Conservation (phyloP, 2,329 filamentous ascomycete genomes). For the Trichoderma sp. region DNA sequence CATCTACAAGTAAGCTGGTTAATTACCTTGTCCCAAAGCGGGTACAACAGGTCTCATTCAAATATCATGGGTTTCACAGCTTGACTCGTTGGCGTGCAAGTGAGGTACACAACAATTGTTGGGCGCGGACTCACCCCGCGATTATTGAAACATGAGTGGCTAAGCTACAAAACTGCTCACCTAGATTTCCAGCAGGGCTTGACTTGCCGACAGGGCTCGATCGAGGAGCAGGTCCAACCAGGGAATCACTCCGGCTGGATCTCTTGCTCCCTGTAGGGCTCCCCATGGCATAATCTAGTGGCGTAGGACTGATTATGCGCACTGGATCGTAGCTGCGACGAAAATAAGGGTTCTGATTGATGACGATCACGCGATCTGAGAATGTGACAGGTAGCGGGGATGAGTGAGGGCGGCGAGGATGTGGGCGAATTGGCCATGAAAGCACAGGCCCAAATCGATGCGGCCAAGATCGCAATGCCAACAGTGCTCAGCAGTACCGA, state of each 20-base stretch:
- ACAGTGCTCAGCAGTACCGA: neutral
- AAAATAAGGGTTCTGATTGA: neutral
- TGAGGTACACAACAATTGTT: neutral
- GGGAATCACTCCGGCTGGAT: slow-evolving; percentile 17
- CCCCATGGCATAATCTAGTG: neutral
- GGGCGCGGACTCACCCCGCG: neutral
- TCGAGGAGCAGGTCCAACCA: slow-evolving; percentile 3
- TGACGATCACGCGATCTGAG: neutral
- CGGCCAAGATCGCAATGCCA: neutral
- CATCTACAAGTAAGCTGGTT: neutral
- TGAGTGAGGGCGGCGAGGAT: neutral
- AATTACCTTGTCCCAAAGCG: neutral
- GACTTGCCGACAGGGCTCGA: slow-evolving; percentile 1
- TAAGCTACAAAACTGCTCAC: neutral
- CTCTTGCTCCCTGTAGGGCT: slow-evolving; percentile 16
- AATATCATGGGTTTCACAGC: neutral
- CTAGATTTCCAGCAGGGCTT: neutral
- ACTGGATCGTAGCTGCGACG: neutral
- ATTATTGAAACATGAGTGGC: neutral
- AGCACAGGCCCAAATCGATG: neutral
- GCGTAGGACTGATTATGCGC: neutral
- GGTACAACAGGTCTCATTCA: neutral
- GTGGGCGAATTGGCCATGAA: neutral
- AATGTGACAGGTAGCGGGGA: neutral
- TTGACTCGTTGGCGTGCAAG: neutral